These are phyloP conservation scores for Saturnispora diversa DNA, from an alignment of 805 yeast genomes.

Conservation along the genomic window DNA sequence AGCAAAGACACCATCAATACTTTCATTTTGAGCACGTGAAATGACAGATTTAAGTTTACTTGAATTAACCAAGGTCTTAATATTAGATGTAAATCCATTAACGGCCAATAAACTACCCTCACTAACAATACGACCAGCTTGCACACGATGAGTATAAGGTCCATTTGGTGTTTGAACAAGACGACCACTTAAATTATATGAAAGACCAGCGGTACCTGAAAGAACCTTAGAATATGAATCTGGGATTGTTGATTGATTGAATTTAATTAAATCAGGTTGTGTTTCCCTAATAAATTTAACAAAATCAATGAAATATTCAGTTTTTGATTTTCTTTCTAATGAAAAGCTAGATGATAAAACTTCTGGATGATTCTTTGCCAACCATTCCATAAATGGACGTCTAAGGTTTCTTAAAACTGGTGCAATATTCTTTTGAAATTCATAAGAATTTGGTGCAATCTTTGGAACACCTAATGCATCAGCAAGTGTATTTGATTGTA, in stretches of 20 bases:
- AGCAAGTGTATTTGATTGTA: slow-evolving; percentile 24
- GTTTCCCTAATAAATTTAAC: slow-evolving; percentile 33
- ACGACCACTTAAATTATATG: slow-evolving; percentile 63
- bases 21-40: slow-evolving; percentile 22
- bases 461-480: slow-evolving; percentile 20
- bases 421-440: slow-evolving; percentile 24
- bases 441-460: slow-evolving; percentile 18
- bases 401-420: slow-evolving; percentile 40
- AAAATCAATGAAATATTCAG: slow-evolving; percentile 23
- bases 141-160: slow-evolving; percentile 39
- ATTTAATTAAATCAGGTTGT: slow-evolving; percentile 12
- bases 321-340: slow-evolving; percentile 17
- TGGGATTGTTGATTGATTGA: slow-evolving; percentile 15
- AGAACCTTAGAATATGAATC: slow-evolving; percentile 19
- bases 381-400: slow-evolving; percentile 46
- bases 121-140: slow-evolving; percentile 60
- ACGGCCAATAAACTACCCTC: slow-evolving; percentile 42
- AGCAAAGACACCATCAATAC: slow-evolving; percentile 23
- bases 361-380: slow-evolving; percentile 44
- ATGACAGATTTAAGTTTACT: slow-evolving; percentile 13
- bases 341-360: slow-evolving; percentile 29
- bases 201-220: slow-evolving; percentile 69
- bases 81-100: slow-evolving; percentile 36
- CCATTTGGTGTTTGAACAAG: slow-evolving; percentile 67
- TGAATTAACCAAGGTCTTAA: slow-evolving; percentile 19